phyloP scores from a whole-genome alignment of 2,329 filamentous ascomycete genomes.

The Cladosporium sp. region DNA sequence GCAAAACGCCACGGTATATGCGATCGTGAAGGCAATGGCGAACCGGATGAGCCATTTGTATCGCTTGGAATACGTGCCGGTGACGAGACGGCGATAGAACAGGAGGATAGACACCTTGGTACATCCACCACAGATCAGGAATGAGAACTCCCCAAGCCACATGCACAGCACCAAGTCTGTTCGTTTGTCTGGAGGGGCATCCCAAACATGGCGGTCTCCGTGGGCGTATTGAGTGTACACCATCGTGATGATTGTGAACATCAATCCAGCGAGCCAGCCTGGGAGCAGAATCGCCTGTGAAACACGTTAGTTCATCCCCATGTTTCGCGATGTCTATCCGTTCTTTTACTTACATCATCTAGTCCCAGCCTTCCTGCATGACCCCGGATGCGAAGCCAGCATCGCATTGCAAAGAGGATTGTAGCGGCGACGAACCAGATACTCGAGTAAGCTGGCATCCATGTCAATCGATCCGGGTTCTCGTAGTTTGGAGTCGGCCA shows the following conservation, averaged over 20 bases:
- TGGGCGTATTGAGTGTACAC: slow-evolving; percentile 23
- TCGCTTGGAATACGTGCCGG: slow-evolving; percentile 29
- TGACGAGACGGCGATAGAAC: slow-evolving; percentile 41
- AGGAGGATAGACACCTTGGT: slow-evolving; percentile 35
- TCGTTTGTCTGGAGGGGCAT: slow-evolving; percentile 20
- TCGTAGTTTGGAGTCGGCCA: slow-evolving; percentile 16
- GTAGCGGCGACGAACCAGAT: slow-evolving; percentile 24
- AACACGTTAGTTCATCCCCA: neutral
- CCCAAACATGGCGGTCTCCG: slow-evolving; percentile 36
- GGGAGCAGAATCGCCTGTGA: slow-evolving; percentile 19
- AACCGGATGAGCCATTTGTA: slow-evolving; percentile 36
- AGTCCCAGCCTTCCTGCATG: slow-evolving; percentile 26
- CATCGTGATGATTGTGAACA: slow-evolving; percentile 21
- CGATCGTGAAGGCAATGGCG: slow-evolving; percentile 35
- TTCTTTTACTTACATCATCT: slow-evolving; percentile 27
- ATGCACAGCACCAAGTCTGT: slow-evolving; percentile 22
- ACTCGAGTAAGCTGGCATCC: slow-evolving; percentile 24
- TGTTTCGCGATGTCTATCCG: too few species aligned
- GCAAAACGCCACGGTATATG: slow-evolving; percentile 36
- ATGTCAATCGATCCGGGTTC: slow-evolving; percentile 18
- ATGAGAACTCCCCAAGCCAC: slow-evolving; percentile 32
- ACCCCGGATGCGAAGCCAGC: slow-evolving; percentile 28
- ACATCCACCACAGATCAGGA: slow-evolving; percentile 29
- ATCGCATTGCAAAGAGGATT: slow-evolving; percentile 22
- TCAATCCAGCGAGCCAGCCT: slow-evolving; percentile 21